Evolutionary conservation across 2,329 filamentous ascomycete species (phyloP), one percentile per base, ranked within the genome.

Genomic region (Rasamsonia emersonii): DNA sequence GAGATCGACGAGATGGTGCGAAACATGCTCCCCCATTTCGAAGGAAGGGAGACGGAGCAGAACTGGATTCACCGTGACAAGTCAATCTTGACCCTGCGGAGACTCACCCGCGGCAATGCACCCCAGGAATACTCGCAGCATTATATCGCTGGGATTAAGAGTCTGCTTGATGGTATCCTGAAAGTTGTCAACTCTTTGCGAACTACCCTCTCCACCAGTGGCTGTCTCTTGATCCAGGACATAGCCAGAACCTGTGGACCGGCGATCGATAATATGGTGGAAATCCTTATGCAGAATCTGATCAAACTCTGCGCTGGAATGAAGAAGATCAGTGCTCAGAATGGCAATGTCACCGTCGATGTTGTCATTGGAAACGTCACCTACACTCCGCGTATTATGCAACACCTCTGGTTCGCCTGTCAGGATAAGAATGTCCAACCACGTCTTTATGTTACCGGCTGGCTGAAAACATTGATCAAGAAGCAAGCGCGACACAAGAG

Each of bases 361-460:
- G 76, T 71, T 13, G 79, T 98, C 32, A 73, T 96, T 41, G 74
- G 77, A 40, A 79, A 81, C 45, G 81, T 82, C 18, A 80, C 86
- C 0, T 96, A 89, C 60, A 88, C 73, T 40, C 66, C 70, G 38
- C 80, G 86, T 17, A 70, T 95, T 40, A 73, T 95, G 68, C 83
- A 93, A 55, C 89, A 96, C 49, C 68, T 96, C 28, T 83, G 78
- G 66, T 64, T 67, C 33, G 88, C 89, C 15, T 82, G 75, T 40
- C 82, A 93, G 54, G 89, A 98, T 64, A 96, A 95, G 65, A 96
- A 95, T 51, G 80, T 88, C 2, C 82, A 91, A 50, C 81, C 88
- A 10, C 77, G 91, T 39, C 75, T 75, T 2, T 93, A 80, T 56
- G 81, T 79, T 2, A 70, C 82, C 2, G 79, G 73, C 5, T 98